phyloP scores from a whole-genome alignment of 352 stramenopile species.

The Globisporangium abappressorium region DNA sequence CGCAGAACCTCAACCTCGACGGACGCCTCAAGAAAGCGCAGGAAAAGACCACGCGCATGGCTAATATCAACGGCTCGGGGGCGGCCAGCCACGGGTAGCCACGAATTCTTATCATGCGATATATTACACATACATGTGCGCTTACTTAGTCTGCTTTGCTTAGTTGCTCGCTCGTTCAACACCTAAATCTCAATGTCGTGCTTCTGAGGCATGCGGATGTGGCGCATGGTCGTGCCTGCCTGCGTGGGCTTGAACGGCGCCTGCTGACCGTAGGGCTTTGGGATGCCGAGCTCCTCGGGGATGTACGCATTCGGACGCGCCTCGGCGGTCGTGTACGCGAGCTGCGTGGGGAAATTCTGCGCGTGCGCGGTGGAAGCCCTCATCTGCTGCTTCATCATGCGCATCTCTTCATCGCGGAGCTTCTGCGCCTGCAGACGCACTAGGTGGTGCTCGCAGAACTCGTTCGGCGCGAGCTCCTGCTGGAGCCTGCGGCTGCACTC shows the following conservation, averaged over 20 bases:
- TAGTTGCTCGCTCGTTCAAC: background rate
- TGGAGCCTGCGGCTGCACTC: conserved; percentile 56
- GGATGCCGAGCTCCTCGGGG: conserved; percentile 89
- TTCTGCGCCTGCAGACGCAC: conserved; percentile 56
- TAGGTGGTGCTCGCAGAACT: conserved; percentile 76
- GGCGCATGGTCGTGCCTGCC: conserved; percentile 88
- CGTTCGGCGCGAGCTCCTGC: conserved; percentile 68
- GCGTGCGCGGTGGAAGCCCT: conserved; percentile 41
- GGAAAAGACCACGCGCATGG: conserved; percentile 59
- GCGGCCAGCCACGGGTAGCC: background rate
- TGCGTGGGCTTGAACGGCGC: conserved; percentile 92
- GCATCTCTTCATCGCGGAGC: conserved; percentile 46
- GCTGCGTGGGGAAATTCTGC: conserved; percentile 62
- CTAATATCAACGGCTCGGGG: conserved; percentile 10
- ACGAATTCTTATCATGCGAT: background rate
- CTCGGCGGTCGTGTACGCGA: conserved; percentile 88
- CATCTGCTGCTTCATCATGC: conserved; percentile 39
- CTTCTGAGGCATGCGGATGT: conserved; percentile 87
- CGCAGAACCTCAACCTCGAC: conserved; percentile 61
- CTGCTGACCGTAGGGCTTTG: conserved; percentile 89
- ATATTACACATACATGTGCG: background rate
- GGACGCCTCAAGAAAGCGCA: conserved; percentile 60
- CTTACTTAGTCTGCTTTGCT: background rate
- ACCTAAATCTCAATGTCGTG: conserved; percentile 91
- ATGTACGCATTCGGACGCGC: conserved; percentile 93